A percentile compares a stretch with the other conserved stretches of the same genome.
phyloP scores from a whole-genome alignment of 768 basidiomycete species.

The Pleurotus eryngii region DNA sequence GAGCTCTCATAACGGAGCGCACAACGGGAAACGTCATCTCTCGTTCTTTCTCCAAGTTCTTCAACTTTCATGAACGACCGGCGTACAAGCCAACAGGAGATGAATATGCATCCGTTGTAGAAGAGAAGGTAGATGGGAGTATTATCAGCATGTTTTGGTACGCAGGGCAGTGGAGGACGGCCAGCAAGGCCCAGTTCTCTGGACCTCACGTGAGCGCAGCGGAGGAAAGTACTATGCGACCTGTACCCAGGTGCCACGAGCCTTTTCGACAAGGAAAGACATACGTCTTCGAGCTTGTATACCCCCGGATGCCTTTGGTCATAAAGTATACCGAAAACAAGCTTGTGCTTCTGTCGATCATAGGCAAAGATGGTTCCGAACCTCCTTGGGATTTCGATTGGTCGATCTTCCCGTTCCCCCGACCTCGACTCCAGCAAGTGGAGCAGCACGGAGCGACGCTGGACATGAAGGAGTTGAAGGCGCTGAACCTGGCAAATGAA shows the following conservation, averaged over 20 bases:
- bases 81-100: slow-evolving; percentile 8
- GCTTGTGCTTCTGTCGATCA: too few species aligned
- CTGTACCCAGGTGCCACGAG: slow-evolving; percentile 4
- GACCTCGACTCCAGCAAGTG: slow-evolving; percentile 4
- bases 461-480: slow-evolving; percentile 2
- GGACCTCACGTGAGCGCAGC: slow-evolving; percentile 8
- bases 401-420: slow-evolving; percentile 10
- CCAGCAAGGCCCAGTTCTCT: slow-evolving; percentile 10
- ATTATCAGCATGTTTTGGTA: slow-evolving; percentile 12
- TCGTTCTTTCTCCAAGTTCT: slow-evolving; percentile 12
- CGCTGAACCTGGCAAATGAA: slow-evolving; percentile 8
- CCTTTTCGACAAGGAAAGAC: slow-evolving; percentile 8
- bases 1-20: slow-evolving; percentile 9
- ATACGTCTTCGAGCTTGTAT: slow-evolving; percentile 12
- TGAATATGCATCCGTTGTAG: slow-evolving; percentile 3
- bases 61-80: slow-evolving; percentile 9
- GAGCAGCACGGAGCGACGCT: neutral
- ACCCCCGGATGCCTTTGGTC: neutral
- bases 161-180: slow-evolving; percentile 6
- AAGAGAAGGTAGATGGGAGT: slow-evolving; percentile 14
- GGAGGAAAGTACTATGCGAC: slow-evolving; percentile 8
- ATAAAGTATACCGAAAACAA: slow-evolving; percentile 1
- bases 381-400: slow-evolving; percentile 11
- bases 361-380: slow-evolving; percentile 7
- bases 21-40: slow-evolving; percentile 7